These are phyloP conservation scores for Hortiboletus campestris DNA, from an alignment of 768 basidiomycete genomes.

Conservation along the genomic window DNA sequence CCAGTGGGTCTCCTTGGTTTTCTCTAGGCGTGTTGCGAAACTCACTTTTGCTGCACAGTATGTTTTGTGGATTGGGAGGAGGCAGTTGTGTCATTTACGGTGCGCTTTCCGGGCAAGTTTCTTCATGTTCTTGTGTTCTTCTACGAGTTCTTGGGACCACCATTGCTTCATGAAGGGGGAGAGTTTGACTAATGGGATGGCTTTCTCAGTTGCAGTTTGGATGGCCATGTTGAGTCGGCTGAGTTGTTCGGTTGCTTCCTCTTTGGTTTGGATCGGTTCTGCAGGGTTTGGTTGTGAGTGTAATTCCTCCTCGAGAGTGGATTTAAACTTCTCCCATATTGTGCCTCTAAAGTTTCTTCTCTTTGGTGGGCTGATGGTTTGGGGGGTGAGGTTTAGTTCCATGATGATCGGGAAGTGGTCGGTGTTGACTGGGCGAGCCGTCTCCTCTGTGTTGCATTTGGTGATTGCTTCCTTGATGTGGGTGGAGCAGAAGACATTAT, in stretches of 20 bases:
- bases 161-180: not conserved
- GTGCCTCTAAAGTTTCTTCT: not conserved
- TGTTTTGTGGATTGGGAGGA: too few species aligned
- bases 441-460: not conserved
- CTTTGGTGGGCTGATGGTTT: not conserved
- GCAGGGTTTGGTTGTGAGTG: too few species aligned
- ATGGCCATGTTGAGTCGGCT: too few species aligned
- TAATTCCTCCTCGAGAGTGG: not conserved
- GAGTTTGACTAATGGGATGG: too few species aligned
- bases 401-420: not conserved
- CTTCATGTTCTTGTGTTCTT: not conserved
- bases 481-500: not conserved
- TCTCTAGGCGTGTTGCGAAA: too few species aligned
- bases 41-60: too few species aligned
- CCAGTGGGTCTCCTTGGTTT: too few species aligned
- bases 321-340: not conserved
- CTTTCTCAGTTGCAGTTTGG: too few species aligned
- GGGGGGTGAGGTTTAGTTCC: not conserved
- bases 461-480: not conserved
- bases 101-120: not conserved
- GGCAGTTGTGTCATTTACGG: too few species aligned
- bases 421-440: fast-evolving
- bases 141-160: not conserved
- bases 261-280: not conserved
- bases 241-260: too few species aligned